Percentiles rank a stretch among this genome's conserved stretches.
These are phyloP conservation scores for Aquilaria malaccensis DNA, from an alignment of 345 rosid species.

Conservation along the genomic window DNA sequence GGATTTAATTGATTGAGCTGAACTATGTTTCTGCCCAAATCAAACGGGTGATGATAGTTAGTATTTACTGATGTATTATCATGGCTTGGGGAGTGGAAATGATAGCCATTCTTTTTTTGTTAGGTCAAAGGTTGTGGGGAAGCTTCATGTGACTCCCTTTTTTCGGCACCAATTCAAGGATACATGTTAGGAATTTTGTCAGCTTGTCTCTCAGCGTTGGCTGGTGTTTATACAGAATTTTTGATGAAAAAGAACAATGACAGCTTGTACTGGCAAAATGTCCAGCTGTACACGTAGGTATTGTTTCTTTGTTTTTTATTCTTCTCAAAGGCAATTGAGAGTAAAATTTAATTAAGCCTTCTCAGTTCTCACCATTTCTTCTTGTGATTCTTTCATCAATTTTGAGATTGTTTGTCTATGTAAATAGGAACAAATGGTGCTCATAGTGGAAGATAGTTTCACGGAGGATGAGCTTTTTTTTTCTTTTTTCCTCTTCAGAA, in stretches of 20 bases:
- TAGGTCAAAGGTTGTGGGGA: slow-evolving; percentile 92
- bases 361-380: no score
- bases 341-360: no score
- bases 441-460: no score
- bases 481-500: no score
- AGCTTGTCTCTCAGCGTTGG: slow-evolving; percentile 88
- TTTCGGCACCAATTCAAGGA: slow-evolving; percentile 90
- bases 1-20: no score
- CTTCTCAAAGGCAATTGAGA: no score
- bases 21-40: no score
- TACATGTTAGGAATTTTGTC: slow-evolving; percentile 77
- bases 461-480: no score
- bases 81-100: neutral
- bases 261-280: slow-evolving; percentile 92
- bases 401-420: no score
- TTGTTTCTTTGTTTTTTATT: slow-evolving; percentile 21
- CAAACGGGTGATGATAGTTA: no score
- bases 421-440: no score
- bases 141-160: slow-evolving; percentile 73
- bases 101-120: slow-evolving; percentile 7
- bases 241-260: slow-evolving; percentile 94
- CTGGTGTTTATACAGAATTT: slow-evolving; percentile 95
- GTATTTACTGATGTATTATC: neutral
- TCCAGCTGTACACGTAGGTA: slow-evolving; percentile 91
- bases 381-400: no score